Evolutionary conservation across 306 rosid species (phyloP).

Genomic region (Vigna reflexopilosa): DNA sequence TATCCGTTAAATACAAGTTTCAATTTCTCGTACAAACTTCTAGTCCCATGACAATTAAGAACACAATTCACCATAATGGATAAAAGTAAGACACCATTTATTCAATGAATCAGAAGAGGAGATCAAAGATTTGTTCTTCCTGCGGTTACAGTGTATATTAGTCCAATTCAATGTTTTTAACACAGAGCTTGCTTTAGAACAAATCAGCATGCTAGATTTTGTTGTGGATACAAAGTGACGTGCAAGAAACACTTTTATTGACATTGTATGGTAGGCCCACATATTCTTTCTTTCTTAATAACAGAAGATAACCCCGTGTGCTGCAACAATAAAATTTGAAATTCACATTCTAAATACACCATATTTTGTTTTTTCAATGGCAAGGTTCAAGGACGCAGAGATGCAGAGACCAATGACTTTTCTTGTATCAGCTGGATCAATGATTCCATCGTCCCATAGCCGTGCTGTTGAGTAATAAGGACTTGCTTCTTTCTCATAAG

Average conservation of each 20-base stretch:
- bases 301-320: background rate
- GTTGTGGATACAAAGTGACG: background rate
- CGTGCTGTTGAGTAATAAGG: conserved; percentile 94
- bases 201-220: background rate
- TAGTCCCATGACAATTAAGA: background rate
- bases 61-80: background rate
- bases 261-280: background rate
- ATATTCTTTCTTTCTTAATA: conserved; percentile 6
- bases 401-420: conserved; percentile 75
- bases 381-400: conserved; percentile 80
- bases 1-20: too few relatives aligned
- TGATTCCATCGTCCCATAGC: conserved; percentile 95
- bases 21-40: too few relatives aligned
- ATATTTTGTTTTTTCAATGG: conserved; percentile 71
- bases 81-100: too few relatives aligned
- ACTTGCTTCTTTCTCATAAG: conserved; percentile 85
- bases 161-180: background rate
- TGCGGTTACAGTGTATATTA: background rate
- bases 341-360: conserved; percentile 93
- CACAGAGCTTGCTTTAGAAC: background rate
- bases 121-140: background rate
- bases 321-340: background rate
- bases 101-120: too few relatives aligned
- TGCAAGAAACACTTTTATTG: conserved; percentile 11
- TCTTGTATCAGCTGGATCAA: conserved; percentile 97